phyloP scores from a whole-genome alignment of 2,329 filamentous ascomycete genomes.

The Phoma sp. region DNA sequence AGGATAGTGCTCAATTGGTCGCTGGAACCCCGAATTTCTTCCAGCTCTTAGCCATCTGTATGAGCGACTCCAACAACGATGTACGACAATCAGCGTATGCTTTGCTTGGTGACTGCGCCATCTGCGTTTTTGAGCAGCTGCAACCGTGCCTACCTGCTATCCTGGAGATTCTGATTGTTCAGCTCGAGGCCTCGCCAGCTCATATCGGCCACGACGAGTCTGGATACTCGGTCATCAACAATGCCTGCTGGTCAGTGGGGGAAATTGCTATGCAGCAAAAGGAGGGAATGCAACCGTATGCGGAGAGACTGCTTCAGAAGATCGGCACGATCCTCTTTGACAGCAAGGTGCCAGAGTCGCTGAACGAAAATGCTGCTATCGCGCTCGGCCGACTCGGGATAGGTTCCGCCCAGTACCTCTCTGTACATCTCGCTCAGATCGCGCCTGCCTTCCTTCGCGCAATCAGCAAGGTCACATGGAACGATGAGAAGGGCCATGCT shows the following conservation, averaged over 20 bases:
- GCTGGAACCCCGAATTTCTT: conserved; percentile 82
- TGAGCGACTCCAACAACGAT: conserved; percentile 89
- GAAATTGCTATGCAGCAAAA: conserved; percentile 86
- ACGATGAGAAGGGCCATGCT: conserved; percentile 92
- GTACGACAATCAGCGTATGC: conserved; percentile 97
- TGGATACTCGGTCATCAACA: conserved; percentile 93
- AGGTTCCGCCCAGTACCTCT: conserved; percentile 76
- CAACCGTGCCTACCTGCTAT: conserved; percentile 75
- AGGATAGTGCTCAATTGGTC: conserved; percentile 78
- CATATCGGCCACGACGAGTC: conserved; percentile 80
- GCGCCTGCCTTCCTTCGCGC: conserved; percentile 80
- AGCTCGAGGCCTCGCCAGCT: conserved; percentile 76
- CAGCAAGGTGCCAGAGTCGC: conserved; percentile 81
- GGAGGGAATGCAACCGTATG: conserved; percentile 74
- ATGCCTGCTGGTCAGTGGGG: conserved; percentile 95
- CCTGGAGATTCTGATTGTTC: conserved; percentile 81
- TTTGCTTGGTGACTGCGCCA: conserved; percentile 90
- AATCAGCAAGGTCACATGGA: conserved; percentile 84
- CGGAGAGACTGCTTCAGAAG: conserved; percentile 76
- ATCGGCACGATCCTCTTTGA: conserved; percentile 85
- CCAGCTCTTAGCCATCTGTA: conserved; percentile 86
- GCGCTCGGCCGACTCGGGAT: conserved; percentile 87
- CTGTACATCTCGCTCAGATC: conserved; percentile 79
- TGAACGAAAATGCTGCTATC: conserved; percentile 93
- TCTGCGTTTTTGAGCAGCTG: conserved; percentile 85